Conservation (phyloP, 2,329 filamentous ascomycete species). For the Ceratocystis alfenasii region DNA sequence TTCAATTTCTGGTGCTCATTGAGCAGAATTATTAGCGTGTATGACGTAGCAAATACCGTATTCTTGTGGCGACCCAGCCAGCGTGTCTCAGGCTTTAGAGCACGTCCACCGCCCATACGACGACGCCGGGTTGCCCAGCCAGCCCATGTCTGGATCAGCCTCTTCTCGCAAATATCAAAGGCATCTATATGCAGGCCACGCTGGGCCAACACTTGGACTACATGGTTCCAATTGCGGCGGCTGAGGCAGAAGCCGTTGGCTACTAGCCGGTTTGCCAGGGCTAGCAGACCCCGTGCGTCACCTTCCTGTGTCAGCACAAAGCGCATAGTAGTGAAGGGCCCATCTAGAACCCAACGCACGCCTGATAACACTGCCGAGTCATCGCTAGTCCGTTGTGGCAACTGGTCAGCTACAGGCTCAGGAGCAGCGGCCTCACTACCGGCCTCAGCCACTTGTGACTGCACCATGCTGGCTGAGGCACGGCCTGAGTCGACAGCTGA, state of each 20-base stretch:
- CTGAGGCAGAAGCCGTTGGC: conserved; percentile 60
- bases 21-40: conserved; percentile 39
- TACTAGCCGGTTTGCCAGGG: conserved; percentile 44
- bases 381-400: not conserved
- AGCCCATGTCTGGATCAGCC: conserved; percentile 66
- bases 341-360: conserved; percentile 42
- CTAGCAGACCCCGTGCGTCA: conserved; percentile 37
- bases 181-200: conserved; percentile 51
- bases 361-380: conserved; percentile 26
- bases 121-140: conserved; percentile 49
- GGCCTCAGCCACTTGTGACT: conserved; percentile 32
- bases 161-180: conserved; percentile 61
- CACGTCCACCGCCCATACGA: conserved; percentile 25
- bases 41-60: conserved; percentile 32
- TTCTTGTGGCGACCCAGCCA: conserved; percentile 30
- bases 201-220: conserved; percentile 55
- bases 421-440: conserved; percentile 25
- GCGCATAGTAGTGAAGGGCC: conserved; percentile 38
- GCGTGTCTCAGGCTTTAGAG: conserved; percentile 8
- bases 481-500: conserved; percentile 22
- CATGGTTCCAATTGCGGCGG: conserved; percentile 68
- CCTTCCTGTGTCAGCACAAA: conserved; percentile 33
- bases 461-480: conserved; percentile 21
- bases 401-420: conserved; percentile 20
- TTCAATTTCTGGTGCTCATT: conserved; percentile 41